Conservation (phyloP, 768 basidiomycete species). For the Lanmaoa rubissima region DNA sequence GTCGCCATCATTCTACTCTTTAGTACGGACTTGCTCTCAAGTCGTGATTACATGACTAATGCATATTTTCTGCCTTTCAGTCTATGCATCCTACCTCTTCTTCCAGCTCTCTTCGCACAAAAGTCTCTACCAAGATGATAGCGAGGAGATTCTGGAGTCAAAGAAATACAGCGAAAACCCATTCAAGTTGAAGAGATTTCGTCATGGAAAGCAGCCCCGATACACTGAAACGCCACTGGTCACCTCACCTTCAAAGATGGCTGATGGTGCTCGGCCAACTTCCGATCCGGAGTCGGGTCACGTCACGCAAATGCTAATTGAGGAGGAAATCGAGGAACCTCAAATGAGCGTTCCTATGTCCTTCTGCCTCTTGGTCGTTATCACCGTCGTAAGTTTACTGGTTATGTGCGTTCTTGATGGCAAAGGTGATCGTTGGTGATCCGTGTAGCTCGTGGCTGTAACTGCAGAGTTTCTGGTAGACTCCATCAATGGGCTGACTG, state of each 20-base stretch:
- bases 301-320: background rate
- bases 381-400: slow-evolving; percentile 56
- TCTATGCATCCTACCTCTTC: slow-evolving; percentile 70
- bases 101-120: slow-evolving; percentile 83
- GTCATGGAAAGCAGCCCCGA: slow-evolving; percentile 10
- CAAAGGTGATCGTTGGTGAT: background rate
- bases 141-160: slow-evolving; percentile 38
- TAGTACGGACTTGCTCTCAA: slow-evolving; percentile 44
- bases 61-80: slow-evolving; percentile 35
- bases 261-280: background rate
- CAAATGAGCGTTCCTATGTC: slow-evolving; percentile 56
- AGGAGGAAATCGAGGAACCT: slow-evolving; percentile 41
- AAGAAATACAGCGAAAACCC: slow-evolving; percentile 44
- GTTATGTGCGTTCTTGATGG: background rate
- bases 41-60: background rate
- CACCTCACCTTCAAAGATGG: background rate
- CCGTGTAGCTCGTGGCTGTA: slow-evolving; percentile 47
- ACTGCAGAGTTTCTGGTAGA: slow-evolving; percentile 71
- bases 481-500: slow-evolving; percentile 76
- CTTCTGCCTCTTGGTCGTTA: slow-evolving; percentile 48
- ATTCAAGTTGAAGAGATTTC: slow-evolving; percentile 24
- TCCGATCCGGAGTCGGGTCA: slow-evolving; percentile 13
- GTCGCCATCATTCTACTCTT: slow-evolving; percentile 76
- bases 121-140: slow-evolving; percentile 55
- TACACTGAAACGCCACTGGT: slow-evolving; percentile 7